Evolutionary conservation across 1,139 yeast genomes (phyloP), one percentile per base, ranked within the genome.

Genomic region (Saccharomycopsis hybrid): DNA sequence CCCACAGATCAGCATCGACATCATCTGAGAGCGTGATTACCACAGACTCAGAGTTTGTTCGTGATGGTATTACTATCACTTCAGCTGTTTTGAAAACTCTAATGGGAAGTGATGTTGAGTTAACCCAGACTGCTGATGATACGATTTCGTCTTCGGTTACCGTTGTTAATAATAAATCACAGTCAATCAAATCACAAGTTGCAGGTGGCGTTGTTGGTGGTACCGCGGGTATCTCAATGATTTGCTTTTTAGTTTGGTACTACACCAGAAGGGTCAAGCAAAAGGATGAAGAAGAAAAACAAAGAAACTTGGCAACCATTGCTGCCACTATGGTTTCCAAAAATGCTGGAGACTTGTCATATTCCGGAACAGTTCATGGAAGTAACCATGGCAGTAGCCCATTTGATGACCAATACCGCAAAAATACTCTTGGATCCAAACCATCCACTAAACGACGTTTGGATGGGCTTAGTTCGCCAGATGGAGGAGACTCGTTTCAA

Each of bases 121-220:
- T 53, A 7, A 53, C 55, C 2, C 11, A 33, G 18, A 46, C 52
- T 4, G 50, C 52, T 13, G 52, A 48, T 31, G 39, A 51, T 24
- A 40, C 51, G 7, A 50, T 51, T 8, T 51, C 54, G n/a, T 53
- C 55, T 3, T 51, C 55, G 5, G 54, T 53, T 3, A 49, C 52
- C 9, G 43, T 53, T 13, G 53, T 52, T 13, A 25, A 37, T 24
- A 32, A 27, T 32, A 48, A 46, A 25, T 31, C 46, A 13, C 47
- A 41, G 5, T 18, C 29, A 30, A 47, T 47, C 25, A 48, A 41
- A 27, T 30, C 27, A 9, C 54, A 51, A 33, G 54, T 53, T n/a
- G 55, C 55, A 2, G 55, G 55, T 13, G 54, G 54, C 11, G 54
- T 53, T 13, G 55, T 53, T 31, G 55, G 55, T 18, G 51, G 50